A percentile compares a stretch with the other conserved stretches of the same genome.
Evolutionary conservation across 2,329 filamentous ascomycete species (phyloP).

Genomic region (Xylaria sp.): DNA sequence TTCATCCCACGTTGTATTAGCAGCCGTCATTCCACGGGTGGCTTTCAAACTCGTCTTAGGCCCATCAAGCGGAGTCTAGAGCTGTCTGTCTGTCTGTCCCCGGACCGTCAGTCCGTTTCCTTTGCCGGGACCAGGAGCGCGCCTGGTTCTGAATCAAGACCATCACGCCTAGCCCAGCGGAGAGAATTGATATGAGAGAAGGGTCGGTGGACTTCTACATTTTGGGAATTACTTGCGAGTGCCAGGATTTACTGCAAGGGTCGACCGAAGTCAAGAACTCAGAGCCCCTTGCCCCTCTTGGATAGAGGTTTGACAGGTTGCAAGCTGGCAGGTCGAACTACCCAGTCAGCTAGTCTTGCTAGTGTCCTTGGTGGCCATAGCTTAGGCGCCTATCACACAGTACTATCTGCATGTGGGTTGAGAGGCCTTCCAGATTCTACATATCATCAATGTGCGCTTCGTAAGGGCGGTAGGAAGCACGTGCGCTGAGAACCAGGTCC

Average conservation of each 20-base stretch:
- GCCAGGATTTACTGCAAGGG: slow-evolving; percentile 15
- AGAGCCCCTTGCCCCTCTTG: too few species aligned
- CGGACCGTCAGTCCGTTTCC: background rate
- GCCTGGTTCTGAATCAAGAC: background rate
- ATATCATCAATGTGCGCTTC: background rate
- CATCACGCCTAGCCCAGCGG: background rate
- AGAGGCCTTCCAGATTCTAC: background rate
- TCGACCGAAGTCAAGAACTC: slow-evolving; percentile 11
- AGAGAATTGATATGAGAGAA: slow-evolving; percentile 16
- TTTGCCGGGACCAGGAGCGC: background rate
- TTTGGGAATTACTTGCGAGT: slow-evolving; percentile 27
- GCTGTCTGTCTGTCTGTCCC: too few species aligned
- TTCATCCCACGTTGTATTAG: too few species aligned
- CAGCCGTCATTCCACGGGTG: too few species aligned
- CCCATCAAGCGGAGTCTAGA: too few species aligned
- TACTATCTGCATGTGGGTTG: background rate
- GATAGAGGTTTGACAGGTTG: background rate
- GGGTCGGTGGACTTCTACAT: slow-evolving; percentile 7
- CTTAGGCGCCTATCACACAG: background rate
- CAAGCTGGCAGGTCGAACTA: background rate
- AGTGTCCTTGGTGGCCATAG: background rate
- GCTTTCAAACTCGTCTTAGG: too few species aligned
- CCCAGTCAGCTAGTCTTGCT: background rate
- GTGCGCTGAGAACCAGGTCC: background rate
- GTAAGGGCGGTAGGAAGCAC: background rate